Evolutionary conservation across 805 yeast genomes (phyloP), one percentile per base, ranked within the genome.

Genomic region (Candida chauliodis): DNA sequence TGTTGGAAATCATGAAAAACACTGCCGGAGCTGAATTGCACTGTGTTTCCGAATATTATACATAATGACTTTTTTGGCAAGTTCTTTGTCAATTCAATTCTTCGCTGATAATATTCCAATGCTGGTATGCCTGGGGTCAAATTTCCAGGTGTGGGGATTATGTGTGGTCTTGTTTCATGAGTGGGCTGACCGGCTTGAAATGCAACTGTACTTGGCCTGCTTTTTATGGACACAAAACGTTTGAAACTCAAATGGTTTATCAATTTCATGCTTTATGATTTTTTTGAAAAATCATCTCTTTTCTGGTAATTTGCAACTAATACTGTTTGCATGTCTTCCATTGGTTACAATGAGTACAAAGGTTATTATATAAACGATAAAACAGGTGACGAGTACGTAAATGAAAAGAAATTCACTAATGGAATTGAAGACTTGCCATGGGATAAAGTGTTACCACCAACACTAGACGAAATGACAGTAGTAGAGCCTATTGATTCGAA

Each of bases 1-100:
- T 93, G 99, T 54, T 91, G 95, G 55, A 93, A 93, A 26, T 84
- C 84, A 55, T 90, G 81, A 52, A 93, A 93, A 1, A 91, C 98
- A 8, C 91, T 78, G 0, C 96, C 96, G 0, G 96, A 81, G 8
- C 95, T 86, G 59, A 69, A 88, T 55, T 86, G 85, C 8, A 83
- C 68, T 26, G 74, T 69, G 51, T 75, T 75, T 1, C 97, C 95
- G 1, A 83, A 78, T 7, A 90, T 58, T 16, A 93, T 77, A 0
- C 91, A 90, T 19, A 84, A 61, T 4, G 91, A 79, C 16, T 73
- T 69, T 7, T 73, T 67, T 1, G 88, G 83, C 51, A 93, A 56
- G 23, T 65, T 55, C 21, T 63, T 63, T 0, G 84, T 75, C 2
- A 93, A 61, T n/a, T 61, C 58, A 5, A 71, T 50, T 39, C 99